phyloP scores from a whole-genome alignment of 495 filamentous ascomycete genomes.

The Astrothelium macrocarpum region DNA sequence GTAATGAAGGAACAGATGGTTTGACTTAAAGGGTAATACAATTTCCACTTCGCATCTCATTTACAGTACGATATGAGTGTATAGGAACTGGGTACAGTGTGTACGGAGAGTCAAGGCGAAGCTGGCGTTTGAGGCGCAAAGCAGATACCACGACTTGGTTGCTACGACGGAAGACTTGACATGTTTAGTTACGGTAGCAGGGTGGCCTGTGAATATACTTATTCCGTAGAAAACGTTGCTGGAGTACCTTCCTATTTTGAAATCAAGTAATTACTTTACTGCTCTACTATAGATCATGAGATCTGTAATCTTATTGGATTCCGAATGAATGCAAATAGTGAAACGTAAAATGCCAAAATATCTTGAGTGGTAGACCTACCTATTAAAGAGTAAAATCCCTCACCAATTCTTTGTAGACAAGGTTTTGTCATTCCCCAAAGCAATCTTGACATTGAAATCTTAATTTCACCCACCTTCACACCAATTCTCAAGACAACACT shows the following conservation, averaged over 20 bases:
- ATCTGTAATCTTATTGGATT: not conserved
- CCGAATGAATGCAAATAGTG: too few species aligned
- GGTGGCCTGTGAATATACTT: not conserved
- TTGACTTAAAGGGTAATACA: not conserved
- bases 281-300: too few species aligned
- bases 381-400: too few species aligned
- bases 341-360: too few species aligned
- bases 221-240: not conserved
- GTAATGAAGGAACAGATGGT: not conserved
- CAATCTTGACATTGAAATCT: too few species aligned
- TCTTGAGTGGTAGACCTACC: too few species aligned
- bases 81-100: not conserved
- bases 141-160: not conserved
- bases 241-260: too few species aligned
- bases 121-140: conserved; percentile 7
- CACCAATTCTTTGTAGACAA: conserved; percentile 3
- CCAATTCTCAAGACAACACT: not conserved
- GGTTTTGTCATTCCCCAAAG: not conserved
- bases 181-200: not conserved
- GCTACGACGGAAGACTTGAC: not conserved
- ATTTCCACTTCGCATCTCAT: not conserved
- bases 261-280: too few species aligned
- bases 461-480: too few species aligned
- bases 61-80: not conserved
- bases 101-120: not conserved